A percentile compares a stretch with the other conserved stretches of the same genome.
These are phyloP conservation scores for Elongisporangium senticosum DNA, from an alignment of 352 stramenopile genomes.

Conservation along the genomic window DNA sequence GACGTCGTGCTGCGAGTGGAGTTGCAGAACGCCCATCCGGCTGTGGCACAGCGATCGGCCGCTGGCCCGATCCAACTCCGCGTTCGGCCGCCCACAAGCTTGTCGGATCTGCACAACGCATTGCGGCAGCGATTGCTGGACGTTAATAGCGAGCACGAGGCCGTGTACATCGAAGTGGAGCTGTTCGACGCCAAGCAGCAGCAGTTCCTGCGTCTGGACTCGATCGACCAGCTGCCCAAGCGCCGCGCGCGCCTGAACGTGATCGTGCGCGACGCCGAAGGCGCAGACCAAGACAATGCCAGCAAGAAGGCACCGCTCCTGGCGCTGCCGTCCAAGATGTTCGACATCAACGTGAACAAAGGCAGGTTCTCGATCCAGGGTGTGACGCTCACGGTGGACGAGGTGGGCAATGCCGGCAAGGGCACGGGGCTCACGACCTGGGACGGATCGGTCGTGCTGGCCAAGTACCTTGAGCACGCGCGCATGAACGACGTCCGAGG, in stretches of 20 bases:
- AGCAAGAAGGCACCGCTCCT: constrained; percentile 14
- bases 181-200: constrained; percentile 29
- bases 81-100: constrained; percentile 12
- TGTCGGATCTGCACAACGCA: constrained; percentile 15
- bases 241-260: constrained; percentile 36
- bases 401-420: constrained; percentile 76
- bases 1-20: constrained; percentile 21
- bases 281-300: constrained; percentile 6
- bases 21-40: constrained; percentile 15
- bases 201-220: constrained; percentile 22
- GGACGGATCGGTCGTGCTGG: constrained; percentile 89
- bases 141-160: neutral
- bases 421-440: constrained; percentile 88
- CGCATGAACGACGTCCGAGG: constrained; percentile 20
- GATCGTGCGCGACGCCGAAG: constrained; percentile 14
- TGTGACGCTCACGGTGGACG: constrained; percentile 36
- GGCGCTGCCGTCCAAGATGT: constrained; percentile 50
- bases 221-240: constrained; percentile 16
- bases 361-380: constrained; percentile 51
- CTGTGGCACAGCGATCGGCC: constrained; percentile 4
- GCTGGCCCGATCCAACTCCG: constrained; percentile 20
- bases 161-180: constrained; percentile 27
- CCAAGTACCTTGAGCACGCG: constrained; percentile 85
- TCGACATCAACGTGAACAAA: constrained; percentile 33
- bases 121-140: constrained; percentile 17